Percentiles rank a stretch among this genome's conserved stretches.
Conservation (phyloP, 1,284 basidiomycete species). For the Microbotryum saponariae region DNA sequence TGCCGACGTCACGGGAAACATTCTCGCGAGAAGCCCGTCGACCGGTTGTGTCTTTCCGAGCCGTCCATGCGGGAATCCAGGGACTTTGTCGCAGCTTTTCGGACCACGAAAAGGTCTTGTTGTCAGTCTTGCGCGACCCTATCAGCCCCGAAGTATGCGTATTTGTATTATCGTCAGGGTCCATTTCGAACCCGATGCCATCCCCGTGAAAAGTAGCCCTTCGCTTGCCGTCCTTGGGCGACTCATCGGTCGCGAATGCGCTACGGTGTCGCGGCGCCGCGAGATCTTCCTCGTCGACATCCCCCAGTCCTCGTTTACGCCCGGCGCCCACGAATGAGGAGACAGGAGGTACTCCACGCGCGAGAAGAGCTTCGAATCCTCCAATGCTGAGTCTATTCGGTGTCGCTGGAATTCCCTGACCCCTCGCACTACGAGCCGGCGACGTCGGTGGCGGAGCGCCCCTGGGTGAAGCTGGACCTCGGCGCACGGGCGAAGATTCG, state of each 20-base stretch:
- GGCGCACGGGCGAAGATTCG: background rate
- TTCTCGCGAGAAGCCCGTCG: too few species aligned
- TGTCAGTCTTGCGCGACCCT: too few species aligned
- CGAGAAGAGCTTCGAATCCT: slow-evolving; percentile 15
- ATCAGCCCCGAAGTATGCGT: too few species aligned
- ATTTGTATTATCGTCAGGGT: background rate
- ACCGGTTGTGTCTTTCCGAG: too few species aligned
- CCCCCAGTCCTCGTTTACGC: too few species aligned
- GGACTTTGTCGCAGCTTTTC: background rate
- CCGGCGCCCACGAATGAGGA: too few species aligned
- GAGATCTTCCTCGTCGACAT: too few species aligned
- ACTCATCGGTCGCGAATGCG: background rate
- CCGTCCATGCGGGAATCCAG: slow-evolving; percentile 3
- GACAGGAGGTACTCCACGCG: too few species aligned
- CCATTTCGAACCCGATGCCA: background rate
- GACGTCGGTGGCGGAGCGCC: background rate
- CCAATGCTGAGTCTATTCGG: slow-evolving; percentile 11
- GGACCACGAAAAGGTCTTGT: too few species aligned
- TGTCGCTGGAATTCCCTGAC: too few species aligned
- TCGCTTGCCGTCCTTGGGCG: background rate
- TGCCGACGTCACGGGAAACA: too few species aligned
- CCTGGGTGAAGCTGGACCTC: too few species aligned
- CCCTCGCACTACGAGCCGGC: background rate
- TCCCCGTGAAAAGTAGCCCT: background rate
- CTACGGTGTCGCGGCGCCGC: background rate